phyloP scores from a whole-genome alignment of 2,329 filamentous ascomycete species.

The Dryadomyces quercus-mongolicae region DNA sequence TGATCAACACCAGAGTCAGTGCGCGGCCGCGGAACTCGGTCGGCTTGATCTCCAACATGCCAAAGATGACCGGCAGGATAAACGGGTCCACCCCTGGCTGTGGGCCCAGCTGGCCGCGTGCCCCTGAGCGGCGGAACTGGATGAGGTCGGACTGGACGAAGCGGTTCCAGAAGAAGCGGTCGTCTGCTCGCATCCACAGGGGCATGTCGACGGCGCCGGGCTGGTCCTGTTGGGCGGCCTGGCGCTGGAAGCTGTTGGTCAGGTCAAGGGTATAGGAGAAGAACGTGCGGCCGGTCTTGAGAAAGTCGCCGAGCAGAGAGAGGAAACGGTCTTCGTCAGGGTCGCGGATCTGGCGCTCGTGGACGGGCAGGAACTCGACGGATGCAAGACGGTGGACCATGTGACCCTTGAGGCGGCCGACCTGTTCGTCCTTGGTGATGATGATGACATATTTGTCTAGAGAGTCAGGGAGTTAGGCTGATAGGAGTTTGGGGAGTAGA shows the following conservation, averaged over 20 bases:
- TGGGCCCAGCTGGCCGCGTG: constrained; percentile 50
- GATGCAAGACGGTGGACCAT: constrained; percentile 89
- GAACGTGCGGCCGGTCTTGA: constrained; percentile 84
- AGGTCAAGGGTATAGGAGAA: constrained; percentile 96
- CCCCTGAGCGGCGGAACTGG: constrained; percentile 60
- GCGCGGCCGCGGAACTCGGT: constrained; percentile 77
- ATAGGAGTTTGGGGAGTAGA: too few species aligned
- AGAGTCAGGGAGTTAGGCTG: not conserved
- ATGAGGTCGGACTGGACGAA: constrained; percentile 88
- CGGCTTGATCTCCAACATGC: constrained; percentile 83
- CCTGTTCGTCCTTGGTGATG: constrained; percentile 85
- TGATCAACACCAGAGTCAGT: constrained; percentile 78
- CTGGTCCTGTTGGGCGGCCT: constrained; percentile 61
- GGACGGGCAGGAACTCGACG: constrained; percentile 87
- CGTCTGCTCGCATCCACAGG: constrained; percentile 84
- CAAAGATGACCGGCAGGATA: constrained; percentile 91
- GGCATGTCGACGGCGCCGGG: constrained; percentile 33
- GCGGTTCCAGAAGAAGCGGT: constrained; percentile 98
- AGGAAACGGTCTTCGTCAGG: constrained; percentile 91
- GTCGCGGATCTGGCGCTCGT: constrained; percentile 83
- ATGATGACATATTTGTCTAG: constrained; percentile 89
- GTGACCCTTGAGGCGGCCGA: constrained; percentile 86
- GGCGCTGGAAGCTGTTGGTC: constrained; percentile 93
- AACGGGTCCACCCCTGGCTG: constrained; percentile 78
- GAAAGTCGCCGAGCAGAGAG: constrained; percentile 63